Percentiles rank a stretch among this genome's conserved stretches.
Evolutionary conservation across 1,139 yeast genomes (phyloP).

Genomic region (Keqinozyma sinolaborantium): DNA sequence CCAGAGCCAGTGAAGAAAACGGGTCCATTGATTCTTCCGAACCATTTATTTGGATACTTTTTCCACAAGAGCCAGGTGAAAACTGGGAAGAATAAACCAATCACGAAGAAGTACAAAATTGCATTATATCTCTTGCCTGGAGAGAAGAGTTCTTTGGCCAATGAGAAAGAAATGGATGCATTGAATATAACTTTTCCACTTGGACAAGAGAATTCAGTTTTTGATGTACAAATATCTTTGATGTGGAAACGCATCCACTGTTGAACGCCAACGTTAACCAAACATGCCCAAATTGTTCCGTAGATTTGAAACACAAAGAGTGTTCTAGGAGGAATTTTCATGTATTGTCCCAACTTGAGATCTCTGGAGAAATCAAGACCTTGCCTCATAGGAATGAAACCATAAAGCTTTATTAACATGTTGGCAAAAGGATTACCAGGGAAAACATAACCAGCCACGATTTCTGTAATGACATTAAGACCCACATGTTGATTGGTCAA

Average conservation of each 20-base stretch:
- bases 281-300: conserved; percentile 44
- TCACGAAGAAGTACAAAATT: conserved; percentile 37
- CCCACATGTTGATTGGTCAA: conserved; percentile 44
- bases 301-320: conserved; percentile 44
- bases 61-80: conserved; percentile 36
- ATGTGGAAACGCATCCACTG: conserved; percentile 44
- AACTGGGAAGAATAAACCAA: conserved; percentile 35
- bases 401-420: conserved; percentile 46
- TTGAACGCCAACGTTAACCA: conserved; percentile 43
- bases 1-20: conserved; percentile 48
- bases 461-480: conserved; percentile 43
- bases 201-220: conserved; percentile 46
- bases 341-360: conserved; percentile 53
- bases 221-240: conserved; percentile 42
- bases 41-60: conserved; percentile 17
- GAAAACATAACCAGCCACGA: conserved; percentile 44
- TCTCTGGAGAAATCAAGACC: conserved; percentile 53
- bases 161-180: conserved; percentile 29
- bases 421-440: conserved; percentile 47
- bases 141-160: conserved; percentile 32
- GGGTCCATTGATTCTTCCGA: conserved; percentile 46
- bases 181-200: conserved; percentile 42
- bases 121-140: conserved; percentile 36
- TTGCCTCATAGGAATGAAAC: conserved; percentile 51
- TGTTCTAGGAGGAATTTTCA: conserved; percentile 46